A percentile compares a stretch with the other conserved stretches of the same genome.
Evolutionary conservation across 2,329 filamentous ascomycete genomes (phyloP).

Genomic region (Ophiognomonia clavigignenti-juglandacearum): DNA sequence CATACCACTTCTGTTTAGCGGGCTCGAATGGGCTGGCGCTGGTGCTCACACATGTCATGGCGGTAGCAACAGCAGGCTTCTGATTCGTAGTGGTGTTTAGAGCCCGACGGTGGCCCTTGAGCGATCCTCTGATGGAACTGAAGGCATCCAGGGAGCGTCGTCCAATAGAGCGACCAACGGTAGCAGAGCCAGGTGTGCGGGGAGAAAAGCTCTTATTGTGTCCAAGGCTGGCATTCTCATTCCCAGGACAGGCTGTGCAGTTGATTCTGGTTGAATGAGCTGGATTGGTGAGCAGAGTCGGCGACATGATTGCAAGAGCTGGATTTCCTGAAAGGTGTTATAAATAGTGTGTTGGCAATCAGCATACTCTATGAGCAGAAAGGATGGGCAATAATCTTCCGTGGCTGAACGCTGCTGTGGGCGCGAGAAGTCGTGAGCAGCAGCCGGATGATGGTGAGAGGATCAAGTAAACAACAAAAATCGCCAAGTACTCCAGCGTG

Average conservation of each 20-base stretch:
- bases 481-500: too few relatives aligned
- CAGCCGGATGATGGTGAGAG: too few relatives aligned
- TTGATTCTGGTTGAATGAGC: not conserved
- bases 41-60: not conserved
- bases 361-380: not conserved
- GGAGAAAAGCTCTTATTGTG: not conserved
- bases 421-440: too few relatives aligned
- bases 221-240: constrained; percentile 8
- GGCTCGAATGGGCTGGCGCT: constrained; percentile 5
- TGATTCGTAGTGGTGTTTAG: constrained; percentile 10
- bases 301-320: not conserved
- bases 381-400: not conserved
- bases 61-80: not conserved
- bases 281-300: not conserved
- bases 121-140: constrained; percentile 5
- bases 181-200: not conserved
- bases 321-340: not conserved
- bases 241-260: constrained; percentile 7
- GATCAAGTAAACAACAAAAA: too few relatives aligned
- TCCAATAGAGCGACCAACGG: constrained; percentile 2
- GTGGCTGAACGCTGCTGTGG: too few relatives aligned
- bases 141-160: constrained; percentile 10
- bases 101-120: not conserved
- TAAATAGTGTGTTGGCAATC: not conserved
- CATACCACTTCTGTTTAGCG: constrained; percentile 11